Evolutionary conservation across 345 rosid species (phyloP).

Genomic region (Pistacia integerrima): DNA sequence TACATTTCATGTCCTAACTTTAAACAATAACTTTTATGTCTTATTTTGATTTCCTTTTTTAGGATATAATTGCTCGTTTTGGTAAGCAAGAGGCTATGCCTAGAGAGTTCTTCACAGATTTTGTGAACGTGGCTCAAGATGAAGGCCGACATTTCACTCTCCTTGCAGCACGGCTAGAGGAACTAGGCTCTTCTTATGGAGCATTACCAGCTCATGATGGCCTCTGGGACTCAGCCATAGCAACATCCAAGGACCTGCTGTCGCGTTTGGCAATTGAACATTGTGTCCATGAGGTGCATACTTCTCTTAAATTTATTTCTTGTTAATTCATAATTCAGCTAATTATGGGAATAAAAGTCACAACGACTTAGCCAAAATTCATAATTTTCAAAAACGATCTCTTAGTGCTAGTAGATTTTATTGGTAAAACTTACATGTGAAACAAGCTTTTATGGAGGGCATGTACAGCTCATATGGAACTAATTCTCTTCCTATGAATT

Average conservation of each 20-base stretch:
- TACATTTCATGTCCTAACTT: neutral
- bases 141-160: conserved; percentile 87
- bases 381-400: neutral
- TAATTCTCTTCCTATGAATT: neutral
- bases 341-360: neutral
- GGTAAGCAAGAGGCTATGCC: conserved; percentile 94
- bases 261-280: conserved; percentile 86
- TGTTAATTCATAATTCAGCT: neutral
- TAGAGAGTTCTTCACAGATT: conserved; percentile 83
- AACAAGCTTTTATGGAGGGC: neutral
- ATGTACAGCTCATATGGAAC: neutral
- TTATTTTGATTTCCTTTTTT: neutral
- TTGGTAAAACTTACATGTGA: neutral
- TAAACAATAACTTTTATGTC: neutral
- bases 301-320: neutral
- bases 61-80: conserved; percentile 94
- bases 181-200: conserved; percentile 76
- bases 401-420: neutral
- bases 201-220: conserved; percentile 93
- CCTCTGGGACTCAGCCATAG: conserved; percentile 82
- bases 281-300: conserved; percentile 83
- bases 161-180: conserved; percentile 71
- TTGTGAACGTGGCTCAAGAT: conserved; percentile 87
- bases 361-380: neutral
- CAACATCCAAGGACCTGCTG: conserved; percentile 75